Base-by-base conservation (phyloP, 768 basidiomycete genomes). In the Sarcodon sp. region DNA sequence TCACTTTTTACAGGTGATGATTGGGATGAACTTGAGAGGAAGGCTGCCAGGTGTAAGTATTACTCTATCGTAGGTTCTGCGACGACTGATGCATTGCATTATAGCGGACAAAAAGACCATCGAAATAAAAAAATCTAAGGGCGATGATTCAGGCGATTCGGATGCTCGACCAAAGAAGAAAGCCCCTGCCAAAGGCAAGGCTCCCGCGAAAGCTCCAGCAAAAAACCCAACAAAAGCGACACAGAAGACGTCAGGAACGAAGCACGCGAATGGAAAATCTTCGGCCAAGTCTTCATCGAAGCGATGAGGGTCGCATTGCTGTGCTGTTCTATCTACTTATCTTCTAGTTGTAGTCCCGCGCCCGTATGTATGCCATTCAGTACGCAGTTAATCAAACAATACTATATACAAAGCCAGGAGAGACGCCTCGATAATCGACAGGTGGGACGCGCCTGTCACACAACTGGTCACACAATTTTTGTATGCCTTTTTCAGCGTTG, bases 1-100 rank as follows among this genome's bases (percentile, higher is more conserved):
- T 57, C 44, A 43, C 36, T 33, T 50, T 36, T 55, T 44, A 47
- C 55, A 74, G 87, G 91, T 8, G 89, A 93, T 47, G 92, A 94
- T 57, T 99, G 94, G 94, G 93, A 96, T 58, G 90, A 91, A 63
- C 69, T 96, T 34, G 93, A 96, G 65, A 71, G 78, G 41, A 93
- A 92, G 62, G 92, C 92, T 6, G 88, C 88, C 7, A 86, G 85
- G 72, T 85, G 81, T 87, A 58, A 56, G 70, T 55, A 9, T 27
- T 4, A 31, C 31, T 44, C 13, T 16, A 27, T 18, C 12, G 18
- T 34, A 15, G 27, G 5, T 18, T 4, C 41, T 21, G 49, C 16
- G 6, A 6, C n/a, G 6, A 9, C 7, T 7, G 46, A 44, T 55
- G 38, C 49, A 50, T 32, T 39, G 44, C 18, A 5, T 43, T 47